Conservation (phyloP, 345 rosid species). For the Xanthoceras sorbifolium region DNA sequence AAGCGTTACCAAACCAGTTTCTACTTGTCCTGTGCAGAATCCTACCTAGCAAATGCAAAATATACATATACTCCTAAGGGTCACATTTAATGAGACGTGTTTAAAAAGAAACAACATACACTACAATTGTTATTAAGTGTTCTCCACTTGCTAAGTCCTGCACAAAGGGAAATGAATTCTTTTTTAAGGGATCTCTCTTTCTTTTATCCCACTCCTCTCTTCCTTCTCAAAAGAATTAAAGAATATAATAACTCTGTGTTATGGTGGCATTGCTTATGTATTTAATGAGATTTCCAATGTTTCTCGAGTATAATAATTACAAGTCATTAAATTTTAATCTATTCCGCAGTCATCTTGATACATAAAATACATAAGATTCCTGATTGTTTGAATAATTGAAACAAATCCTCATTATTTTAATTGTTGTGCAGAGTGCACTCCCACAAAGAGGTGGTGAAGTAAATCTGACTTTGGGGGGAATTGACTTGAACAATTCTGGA, state of each 20-base stretch:
- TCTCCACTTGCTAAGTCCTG: neutral
- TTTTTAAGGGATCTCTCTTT: neutral
- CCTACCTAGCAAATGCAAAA: neutral
- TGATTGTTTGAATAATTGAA: slow-evolving; percentile 1
- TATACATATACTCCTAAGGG: neutral
- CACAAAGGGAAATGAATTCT: neutral
- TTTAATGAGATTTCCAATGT: neutral
- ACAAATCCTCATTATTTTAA: slow-evolving; percentile 17
- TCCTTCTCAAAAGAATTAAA: neutral
- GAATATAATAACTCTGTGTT: neutral
- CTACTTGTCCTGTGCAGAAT: neutral
- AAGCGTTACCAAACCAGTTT: neutral
- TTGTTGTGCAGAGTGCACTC: slow-evolving; percentile 67
- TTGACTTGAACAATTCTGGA: slow-evolving; percentile 95
- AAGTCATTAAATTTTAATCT: neutral
- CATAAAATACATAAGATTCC: neutral
- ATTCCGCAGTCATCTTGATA: neutral
- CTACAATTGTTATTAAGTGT: neutral
- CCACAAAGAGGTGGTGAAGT: slow-evolving; percentile 97
- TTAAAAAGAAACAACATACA: slow-evolving; percentile 3
- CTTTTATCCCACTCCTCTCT: neutral
- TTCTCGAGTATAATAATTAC: neutral
- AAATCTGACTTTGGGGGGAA: slow-evolving; percentile 92
- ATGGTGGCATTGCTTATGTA: neutral
- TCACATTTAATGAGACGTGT: neutral